These are phyloP conservation scores for Fusarium circinatum DNA, from an alignment of 2,329 filamentous ascomycete genomes.

Conservation along the genomic window DNA sequence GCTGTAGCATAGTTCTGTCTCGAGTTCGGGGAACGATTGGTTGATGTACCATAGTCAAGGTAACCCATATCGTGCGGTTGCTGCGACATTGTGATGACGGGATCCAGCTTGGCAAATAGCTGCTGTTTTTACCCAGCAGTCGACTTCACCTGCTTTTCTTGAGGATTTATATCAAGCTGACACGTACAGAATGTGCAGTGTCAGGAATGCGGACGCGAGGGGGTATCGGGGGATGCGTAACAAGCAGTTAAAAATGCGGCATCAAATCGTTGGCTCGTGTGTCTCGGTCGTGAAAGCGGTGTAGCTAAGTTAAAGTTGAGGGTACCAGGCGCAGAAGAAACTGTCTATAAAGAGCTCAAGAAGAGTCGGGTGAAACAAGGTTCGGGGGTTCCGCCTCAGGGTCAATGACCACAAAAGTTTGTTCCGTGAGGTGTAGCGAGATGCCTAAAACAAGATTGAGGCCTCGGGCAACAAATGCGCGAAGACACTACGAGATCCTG, in stretches of 20 bases:
- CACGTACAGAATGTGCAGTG: constrained; percentile 11
- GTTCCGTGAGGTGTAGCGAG: constrained; percentile 13
- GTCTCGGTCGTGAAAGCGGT: constrained; percentile 40
- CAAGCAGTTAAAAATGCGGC: constrained; percentile 30
- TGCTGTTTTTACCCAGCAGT: constrained; percentile 41
- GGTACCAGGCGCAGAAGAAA: constrained; percentile 9
- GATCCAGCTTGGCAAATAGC: constrained; percentile 35
- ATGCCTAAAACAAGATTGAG: constrained; percentile 1
- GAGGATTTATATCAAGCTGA: constrained; percentile 1
- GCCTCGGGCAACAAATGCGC: constrained; percentile 29
- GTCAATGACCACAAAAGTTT: constrained; percentile 8
- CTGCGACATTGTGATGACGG: constrained; percentile 53
- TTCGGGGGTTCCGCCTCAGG: neutral
- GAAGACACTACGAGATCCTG: neutral
- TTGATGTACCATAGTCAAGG: constrained; percentile 70
- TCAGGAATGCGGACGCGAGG: constrained; percentile 5
- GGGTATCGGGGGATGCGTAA: constrained; percentile 20
- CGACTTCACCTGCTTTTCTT: constrained; percentile 1
- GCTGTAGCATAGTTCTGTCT: constrained; percentile 63
- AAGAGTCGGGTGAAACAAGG: constrained; percentile 1
- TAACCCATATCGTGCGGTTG: constrained; percentile 72
- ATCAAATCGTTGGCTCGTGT: constrained; percentile 39
- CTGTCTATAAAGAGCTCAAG: constrained; percentile 14
- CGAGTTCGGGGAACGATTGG: constrained; percentile 75
- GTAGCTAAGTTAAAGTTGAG: constrained; percentile 17